A percentile compares a stretch with the other conserved stretches of the same genome.
Conservation (phyloP, 192 early-diverging fungal genomes). For the Allomyces arbusculus region DNA sequence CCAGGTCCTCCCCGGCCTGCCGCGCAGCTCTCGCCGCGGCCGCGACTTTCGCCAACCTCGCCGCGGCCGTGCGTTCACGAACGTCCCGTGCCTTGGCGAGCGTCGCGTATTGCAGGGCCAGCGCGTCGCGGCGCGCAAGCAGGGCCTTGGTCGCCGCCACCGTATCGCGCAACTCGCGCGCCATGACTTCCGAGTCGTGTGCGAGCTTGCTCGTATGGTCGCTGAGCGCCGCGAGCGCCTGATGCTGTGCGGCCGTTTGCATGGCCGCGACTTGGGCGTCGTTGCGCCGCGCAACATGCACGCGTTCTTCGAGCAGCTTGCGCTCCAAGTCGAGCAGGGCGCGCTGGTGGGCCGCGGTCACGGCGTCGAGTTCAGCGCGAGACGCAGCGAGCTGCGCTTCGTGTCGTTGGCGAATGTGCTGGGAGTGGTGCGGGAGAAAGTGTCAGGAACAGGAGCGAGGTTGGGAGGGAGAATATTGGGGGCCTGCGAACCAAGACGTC, state of each 20-base stretch:
- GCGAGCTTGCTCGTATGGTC: background rate
- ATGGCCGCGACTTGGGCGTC: background rate
- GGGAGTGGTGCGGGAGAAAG: background rate
- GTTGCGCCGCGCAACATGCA: background rate
- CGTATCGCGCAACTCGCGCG: no score
- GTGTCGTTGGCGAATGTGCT: background rate
- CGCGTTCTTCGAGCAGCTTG: background rate
- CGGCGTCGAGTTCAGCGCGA: background rate
- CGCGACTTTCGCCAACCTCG: no score
- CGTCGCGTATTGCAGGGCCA: no score
- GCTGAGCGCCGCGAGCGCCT: background rate
- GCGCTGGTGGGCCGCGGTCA: background rate
- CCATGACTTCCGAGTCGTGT: no score
- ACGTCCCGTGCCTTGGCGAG: no score
- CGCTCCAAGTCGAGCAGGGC: background rate
- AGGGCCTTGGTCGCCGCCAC: no score
- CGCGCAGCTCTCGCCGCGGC: no score
- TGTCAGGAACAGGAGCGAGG: background rate
- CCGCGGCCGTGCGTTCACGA: no score
- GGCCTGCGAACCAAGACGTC: background rate
- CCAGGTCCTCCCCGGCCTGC: no score
- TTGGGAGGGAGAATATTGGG: no score
- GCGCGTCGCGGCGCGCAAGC: no score
- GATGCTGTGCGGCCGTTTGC: background rate
- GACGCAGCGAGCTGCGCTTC: background rate